These are phyloP conservation scores for Kondoa malvinella DNA, from an alignment of 768 basidiomycete species.

Conservation along the genomic window DNA sequence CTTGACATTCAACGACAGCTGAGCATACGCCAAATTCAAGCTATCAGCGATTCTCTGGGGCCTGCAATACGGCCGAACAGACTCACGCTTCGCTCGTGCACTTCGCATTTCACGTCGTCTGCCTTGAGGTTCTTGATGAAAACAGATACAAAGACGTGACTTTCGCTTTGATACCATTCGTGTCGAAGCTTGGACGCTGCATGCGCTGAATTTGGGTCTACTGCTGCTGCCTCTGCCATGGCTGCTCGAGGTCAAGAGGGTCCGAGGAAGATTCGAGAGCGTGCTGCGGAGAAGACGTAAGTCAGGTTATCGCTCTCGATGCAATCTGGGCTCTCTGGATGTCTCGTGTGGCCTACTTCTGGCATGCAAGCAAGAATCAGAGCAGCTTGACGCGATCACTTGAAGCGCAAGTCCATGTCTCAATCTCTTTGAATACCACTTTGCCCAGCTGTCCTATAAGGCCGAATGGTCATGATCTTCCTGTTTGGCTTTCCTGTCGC, in stretches of 20 bases:
- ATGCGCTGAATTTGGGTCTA: not conserved
- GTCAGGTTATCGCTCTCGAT: no score
- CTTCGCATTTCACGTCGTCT: conserved; percentile 22
- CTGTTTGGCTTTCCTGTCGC: no score
- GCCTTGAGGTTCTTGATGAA: conserved; percentile 26
- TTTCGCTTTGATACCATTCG: conserved; percentile 25
- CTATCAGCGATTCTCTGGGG: not conserved
- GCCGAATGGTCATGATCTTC: no score
- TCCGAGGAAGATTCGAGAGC: not conserved
- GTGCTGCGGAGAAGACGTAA: no score
- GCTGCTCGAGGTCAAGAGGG: not conserved
- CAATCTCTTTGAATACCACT: no score
- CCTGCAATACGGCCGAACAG: not conserved
- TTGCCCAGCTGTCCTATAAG: no score
- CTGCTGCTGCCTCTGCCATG: not conserved
- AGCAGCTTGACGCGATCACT: no score
- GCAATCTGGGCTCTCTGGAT: no score
- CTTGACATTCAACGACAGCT: conserved; percentile 23
- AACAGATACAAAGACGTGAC: conserved; percentile 22
- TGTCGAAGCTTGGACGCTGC: conserved; percentile 4
- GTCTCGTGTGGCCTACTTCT: no score
- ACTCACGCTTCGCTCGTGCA: conserved; percentile 18
- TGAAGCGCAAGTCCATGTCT: no score
- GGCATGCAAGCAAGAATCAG: no score
- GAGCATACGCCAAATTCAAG: not conserved